Conservation (phyloP, 768 basidiomycete species). For the Lactifluus piperatus region DNA sequence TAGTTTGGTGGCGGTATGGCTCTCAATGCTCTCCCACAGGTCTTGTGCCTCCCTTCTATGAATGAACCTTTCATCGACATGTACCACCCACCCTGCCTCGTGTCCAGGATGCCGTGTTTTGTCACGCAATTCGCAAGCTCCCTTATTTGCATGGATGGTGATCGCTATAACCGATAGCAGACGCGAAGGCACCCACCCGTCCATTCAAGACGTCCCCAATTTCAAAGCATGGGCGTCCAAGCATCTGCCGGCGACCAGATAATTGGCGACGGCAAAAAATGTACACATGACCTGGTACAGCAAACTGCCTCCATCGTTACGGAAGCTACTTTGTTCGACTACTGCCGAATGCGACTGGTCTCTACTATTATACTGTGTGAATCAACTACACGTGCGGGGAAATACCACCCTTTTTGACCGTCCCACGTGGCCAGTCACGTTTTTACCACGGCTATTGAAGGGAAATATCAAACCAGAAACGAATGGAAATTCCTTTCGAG, state of each 20-base stretch:
- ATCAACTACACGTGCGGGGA: background rate
- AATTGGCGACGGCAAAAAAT: background rate
- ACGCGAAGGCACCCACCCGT: background rate
- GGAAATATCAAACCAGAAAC: background rate
- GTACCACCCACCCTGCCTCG: conserved; percentile 1
- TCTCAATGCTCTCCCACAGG: background rate
- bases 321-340: background rate
- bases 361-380: conserved; percentile 6
- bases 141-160: background rate
- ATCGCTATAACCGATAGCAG: background rate
- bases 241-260: background rate
- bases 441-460: background rate
- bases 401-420: background rate
- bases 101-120: background rate
- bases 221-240: background rate
- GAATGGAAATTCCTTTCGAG: conserved; percentile 4
- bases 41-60: background rate
- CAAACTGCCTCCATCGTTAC: conserved; percentile 1
- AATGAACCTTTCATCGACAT: background rate
- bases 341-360: background rate
- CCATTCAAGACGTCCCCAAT: background rate
- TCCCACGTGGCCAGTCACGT: background rate
- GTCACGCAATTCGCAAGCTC: background rate
- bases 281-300: conserved; percentile 8
- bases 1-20: background rate